phyloP scores from a whole-genome alignment of 805 yeast genomes.

The Nematodospora valgi region DNA sequence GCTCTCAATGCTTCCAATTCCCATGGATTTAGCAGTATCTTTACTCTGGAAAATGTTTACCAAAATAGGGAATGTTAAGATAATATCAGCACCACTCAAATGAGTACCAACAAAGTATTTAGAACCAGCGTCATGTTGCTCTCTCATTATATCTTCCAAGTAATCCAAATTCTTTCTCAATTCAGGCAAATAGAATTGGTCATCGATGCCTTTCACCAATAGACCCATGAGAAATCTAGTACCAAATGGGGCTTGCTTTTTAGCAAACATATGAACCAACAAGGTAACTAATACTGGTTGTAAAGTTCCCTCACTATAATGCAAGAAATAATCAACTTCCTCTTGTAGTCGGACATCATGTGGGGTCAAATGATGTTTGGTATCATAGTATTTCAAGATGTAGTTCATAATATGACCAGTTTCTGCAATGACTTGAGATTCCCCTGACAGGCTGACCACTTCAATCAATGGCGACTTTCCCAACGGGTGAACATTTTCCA shows the following conservation, averaged over 20 bases:
- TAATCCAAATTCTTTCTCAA: constrained; percentile 19
- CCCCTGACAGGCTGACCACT: constrained; percentile 18
- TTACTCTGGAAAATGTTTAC: constrained; percentile 26
- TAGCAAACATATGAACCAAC: constrained; percentile 25
- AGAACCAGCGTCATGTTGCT: constrained; percentile 16
- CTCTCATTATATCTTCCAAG: constrained; percentile 25
- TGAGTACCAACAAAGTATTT: constrained; percentile 47
- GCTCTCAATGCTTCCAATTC: constrained; percentile 7
- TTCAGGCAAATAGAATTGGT: constrained; percentile 24
- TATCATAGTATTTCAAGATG: constrained; percentile 49
- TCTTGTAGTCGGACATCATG: constrained; percentile 36
- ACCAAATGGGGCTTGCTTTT: constrained; percentile 25
- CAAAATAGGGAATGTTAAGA: constrained; percentile 46
- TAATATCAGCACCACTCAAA: constrained; percentile 56
- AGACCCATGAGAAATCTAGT: constrained; percentile 17
- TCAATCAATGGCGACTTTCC: constrained; percentile 38
- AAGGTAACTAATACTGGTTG: constrained; percentile 44
- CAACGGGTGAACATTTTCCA: constrained; percentile 29
- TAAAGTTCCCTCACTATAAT: constrained; percentile 61
- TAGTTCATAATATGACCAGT: constrained; percentile 58
- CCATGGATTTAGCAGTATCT: constrained; percentile 6
- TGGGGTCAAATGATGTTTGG: constrained; percentile 34
- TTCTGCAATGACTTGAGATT: constrained; percentile 43
- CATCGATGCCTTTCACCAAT: constrained; percentile 21
- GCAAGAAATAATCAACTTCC: constrained; percentile 48